phyloP scores from a whole-genome alignment of 2,329 filamentous ascomycete species.

The Geoglossum cookeanum region DNA sequence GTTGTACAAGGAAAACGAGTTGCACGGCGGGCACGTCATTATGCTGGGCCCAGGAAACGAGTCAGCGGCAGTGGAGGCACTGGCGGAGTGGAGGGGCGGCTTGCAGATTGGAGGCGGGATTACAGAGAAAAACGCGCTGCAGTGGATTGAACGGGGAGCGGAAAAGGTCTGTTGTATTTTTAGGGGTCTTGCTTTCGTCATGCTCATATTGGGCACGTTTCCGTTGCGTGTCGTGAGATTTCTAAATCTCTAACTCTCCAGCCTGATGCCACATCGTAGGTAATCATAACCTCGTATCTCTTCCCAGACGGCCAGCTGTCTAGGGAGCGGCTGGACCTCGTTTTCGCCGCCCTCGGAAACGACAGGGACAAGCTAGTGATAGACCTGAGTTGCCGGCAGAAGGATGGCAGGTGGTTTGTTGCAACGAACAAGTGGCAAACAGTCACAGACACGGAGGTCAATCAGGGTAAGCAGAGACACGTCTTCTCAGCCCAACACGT shows the following conservation, averaged over 20 bases:
- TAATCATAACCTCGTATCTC: constrained; percentile 90
- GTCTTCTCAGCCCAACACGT: not conserved
- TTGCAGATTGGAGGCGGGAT: constrained; percentile 93
- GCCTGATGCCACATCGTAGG: constrained; percentile 32
- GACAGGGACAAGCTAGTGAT: constrained; percentile 75
- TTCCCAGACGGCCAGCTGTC: constrained; percentile 76
- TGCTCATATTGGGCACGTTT: not conserved
- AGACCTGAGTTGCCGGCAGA: constrained; percentile 75
- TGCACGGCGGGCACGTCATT: constrained; percentile 79
- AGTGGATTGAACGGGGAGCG: constrained; percentile 77
- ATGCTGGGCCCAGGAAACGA: constrained; percentile 87
- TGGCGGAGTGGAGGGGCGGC: constrained; percentile 57
- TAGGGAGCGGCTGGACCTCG: constrained; percentile 50
- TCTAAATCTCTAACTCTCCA: not conserved
- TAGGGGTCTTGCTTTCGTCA: not conserved
- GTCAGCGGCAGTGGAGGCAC: constrained; percentile 55
- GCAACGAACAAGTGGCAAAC: constrained; percentile 99
- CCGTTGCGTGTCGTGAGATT: not conserved
- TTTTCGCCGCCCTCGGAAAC: constrained; percentile 52
- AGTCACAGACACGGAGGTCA: constrained; percentile 89
- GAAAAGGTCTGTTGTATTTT: constrained; percentile 46
- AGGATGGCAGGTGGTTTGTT: constrained; percentile 71
- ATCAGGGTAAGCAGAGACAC: constrained; percentile 40
- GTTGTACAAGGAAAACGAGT: constrained; percentile 56
- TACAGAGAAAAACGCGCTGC: constrained; percentile 59